Percentiles rank a stretch among this genome's conserved stretches.
Conservation (phyloP, 306 rosid species). For the Cucurbita ficifolia region DNA sequence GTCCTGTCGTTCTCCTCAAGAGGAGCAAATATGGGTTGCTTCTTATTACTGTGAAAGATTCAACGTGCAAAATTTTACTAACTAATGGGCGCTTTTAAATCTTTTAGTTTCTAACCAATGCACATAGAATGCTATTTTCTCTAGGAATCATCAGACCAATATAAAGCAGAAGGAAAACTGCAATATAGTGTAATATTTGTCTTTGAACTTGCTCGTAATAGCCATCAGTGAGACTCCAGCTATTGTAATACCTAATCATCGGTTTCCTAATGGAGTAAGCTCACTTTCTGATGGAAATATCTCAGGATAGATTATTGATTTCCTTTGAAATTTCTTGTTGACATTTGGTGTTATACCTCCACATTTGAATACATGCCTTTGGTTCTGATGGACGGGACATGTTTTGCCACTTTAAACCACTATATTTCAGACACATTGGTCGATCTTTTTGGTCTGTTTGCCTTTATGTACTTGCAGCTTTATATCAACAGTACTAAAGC, state of each 20-base stretch:
- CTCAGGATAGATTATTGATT: background rate
- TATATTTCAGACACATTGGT: background rate
- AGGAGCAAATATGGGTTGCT: slow-evolving; percentile 7
- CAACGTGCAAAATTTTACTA: slow-evolving; percentile 5
- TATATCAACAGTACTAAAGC: background rate
- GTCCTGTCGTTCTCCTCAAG: slow-evolving; percentile 5
- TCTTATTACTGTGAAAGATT: slow-evolving; percentile 7
- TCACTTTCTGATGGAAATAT: background rate
- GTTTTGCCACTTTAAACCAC: background rate
- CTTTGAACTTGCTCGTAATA: background rate
- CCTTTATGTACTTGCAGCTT: background rate
- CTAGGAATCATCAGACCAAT: slow-evolving; percentile 7
- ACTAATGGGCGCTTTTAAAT: slow-evolving; percentile 6
- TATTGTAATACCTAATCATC: background rate
- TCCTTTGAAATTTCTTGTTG: background rate
- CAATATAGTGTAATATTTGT: slow-evolving; percentile 1
- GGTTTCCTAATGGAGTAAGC: background rate
- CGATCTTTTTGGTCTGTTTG: background rate
- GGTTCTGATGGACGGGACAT: background rate
- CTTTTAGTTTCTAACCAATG: slow-evolving; percentile 9
- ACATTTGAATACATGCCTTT: background rate
- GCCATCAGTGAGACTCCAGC: background rate
- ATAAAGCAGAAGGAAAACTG: slow-evolving; percentile 7
- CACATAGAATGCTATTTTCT: slow-evolving; percentile 6
- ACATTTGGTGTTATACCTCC: background rate